Percentiles rank a stretch among this genome's conserved stretches.
Evolutionary conservation across 73 alveolate species (phyloP).

Genomic region (Loxodes magnus): DNA sequence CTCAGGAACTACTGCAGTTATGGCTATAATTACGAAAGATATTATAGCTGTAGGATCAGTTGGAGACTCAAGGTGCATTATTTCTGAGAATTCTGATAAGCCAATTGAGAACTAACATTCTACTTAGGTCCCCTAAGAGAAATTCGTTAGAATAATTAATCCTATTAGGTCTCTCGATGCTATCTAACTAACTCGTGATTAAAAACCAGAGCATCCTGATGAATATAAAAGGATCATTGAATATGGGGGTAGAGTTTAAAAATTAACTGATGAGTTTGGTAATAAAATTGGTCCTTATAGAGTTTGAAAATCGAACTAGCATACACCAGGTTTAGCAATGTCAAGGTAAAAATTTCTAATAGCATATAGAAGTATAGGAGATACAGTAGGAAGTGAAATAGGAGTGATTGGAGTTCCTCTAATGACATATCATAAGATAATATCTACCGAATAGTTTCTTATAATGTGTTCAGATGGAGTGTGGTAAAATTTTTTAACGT

Average conservation of each 20-base stretch:
- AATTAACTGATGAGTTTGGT: constrained; percentile 8
- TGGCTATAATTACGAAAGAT: neutral
- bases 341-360: too few species aligned
- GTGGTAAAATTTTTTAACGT: too few species aligned
- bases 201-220: constrained; percentile 3
- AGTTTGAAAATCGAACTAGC: constrained; percentile 2
- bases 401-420: constrained; percentile 13
- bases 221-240: constrained; percentile 6
- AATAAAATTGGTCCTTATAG: constrained; percentile 5
- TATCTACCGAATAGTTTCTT: too few species aligned
- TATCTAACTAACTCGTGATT: neutral
- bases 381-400: neutral
- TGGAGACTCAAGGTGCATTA: constrained; percentile 1
- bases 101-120: too few species aligned
- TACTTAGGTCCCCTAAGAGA: too few species aligned
- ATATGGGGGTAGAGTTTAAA: constrained; percentile 11
- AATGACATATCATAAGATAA: too few species aligned
- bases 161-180: neutral
- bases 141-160: too few species aligned
- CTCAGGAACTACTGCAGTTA: constrained; percentile 12
- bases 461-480: too few species aligned
- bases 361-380: too few species aligned
- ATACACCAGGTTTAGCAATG: constrained; percentile 15
- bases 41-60: constrained; percentile 1
- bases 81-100: too few species aligned